phyloP scores from a whole-genome alignment of 805 yeast species.

The Torulaspora delbrueckii region DNA sequence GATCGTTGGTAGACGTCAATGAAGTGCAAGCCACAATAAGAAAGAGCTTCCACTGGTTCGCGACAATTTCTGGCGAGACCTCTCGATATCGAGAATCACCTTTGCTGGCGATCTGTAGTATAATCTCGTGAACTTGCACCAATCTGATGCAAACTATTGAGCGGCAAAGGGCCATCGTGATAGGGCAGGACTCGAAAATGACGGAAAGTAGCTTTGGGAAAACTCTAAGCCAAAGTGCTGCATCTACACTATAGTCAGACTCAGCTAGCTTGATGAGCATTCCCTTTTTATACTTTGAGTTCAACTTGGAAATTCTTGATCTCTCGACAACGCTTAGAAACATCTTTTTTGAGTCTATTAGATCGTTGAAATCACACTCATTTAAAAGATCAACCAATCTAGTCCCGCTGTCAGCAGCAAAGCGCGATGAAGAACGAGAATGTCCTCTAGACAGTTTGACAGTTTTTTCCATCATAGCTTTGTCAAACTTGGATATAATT shows the following conservation, averaged over 20 bases:
- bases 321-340: slow-evolving; percentile 71
- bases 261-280: slow-evolving; percentile 76
- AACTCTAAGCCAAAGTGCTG: slow-evolving; percentile 91
- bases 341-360: slow-evolving; percentile 49
- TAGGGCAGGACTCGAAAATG: slow-evolving; percentile 78
- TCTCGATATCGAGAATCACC: slow-evolving; percentile 30
- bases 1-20: slow-evolving; percentile 83
- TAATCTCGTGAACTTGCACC: slow-evolving; percentile 75
- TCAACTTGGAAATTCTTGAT: slow-evolving; percentile 60
- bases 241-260: slow-evolving; percentile 90
- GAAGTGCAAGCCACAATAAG: slow-evolving; percentile 89
- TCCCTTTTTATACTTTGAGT: slow-evolving; percentile 52
- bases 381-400: slow-evolving; percentile 74
- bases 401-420: slow-evolving; percentile 74
- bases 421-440: slow-evolving; percentile 54
- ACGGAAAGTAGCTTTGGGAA: slow-evolving; percentile 70
- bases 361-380: slow-evolving; percentile 57
- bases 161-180: slow-evolving; percentile 89
- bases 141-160: slow-evolving; percentile 84
- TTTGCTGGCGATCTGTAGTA: slow-evolving; percentile 51
- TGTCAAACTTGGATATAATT: slow-evolving; percentile 83
- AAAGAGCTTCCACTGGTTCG: slow-evolving; percentile 85
- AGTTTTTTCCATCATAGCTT: slow-evolving; percentile 59
- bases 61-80: slow-evolving; percentile 61
- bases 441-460: slow-evolving; percentile 31